Evolutionary conservation across 257 asterid genomes (phyloP).

Genomic region (Solanum corneliomulleri): DNA sequence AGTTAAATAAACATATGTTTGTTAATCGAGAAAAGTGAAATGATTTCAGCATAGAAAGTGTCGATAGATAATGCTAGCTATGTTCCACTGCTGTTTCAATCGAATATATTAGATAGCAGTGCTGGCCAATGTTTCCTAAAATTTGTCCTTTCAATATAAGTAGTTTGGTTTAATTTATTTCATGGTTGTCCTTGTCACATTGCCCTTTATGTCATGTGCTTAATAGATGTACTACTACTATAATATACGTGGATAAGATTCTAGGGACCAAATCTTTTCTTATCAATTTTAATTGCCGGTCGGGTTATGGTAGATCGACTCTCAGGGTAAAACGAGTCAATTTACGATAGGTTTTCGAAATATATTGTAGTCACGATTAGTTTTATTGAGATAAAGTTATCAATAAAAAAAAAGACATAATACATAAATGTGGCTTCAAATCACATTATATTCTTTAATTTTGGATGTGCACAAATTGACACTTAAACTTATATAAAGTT

Average conservation of each 20-base stretch:
- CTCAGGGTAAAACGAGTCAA: not conserved
- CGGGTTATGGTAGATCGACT: not conserved
- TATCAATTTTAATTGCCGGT: not conserved
- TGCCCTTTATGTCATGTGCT: not conserved
- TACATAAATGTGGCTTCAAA: no score
- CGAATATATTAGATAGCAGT: not conserved
- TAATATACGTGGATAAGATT: not conserved
- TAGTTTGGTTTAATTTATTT: not conserved
- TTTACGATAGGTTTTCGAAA: not conserved
- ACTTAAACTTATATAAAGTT: not conserved
- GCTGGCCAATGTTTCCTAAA: not conserved
- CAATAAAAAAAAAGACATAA: not conserved
- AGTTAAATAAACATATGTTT: not conserved
- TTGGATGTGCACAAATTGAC: not conserved
- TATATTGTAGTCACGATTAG: not conserved
- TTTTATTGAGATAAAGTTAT: not conserved
- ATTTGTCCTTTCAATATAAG: not conserved
- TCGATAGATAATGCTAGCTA: not conserved
- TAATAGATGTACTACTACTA: not conserved
- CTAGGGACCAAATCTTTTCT: not conserved
- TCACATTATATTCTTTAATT: fast-evolving
- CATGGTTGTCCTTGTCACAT: not conserved
- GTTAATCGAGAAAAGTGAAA: not conserved
- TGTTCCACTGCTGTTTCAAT: not conserved
- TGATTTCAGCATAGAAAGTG: not conserved